Conservation (phyloP, 1,139 yeast genomes). For the Diutina rugosa region DNA sequence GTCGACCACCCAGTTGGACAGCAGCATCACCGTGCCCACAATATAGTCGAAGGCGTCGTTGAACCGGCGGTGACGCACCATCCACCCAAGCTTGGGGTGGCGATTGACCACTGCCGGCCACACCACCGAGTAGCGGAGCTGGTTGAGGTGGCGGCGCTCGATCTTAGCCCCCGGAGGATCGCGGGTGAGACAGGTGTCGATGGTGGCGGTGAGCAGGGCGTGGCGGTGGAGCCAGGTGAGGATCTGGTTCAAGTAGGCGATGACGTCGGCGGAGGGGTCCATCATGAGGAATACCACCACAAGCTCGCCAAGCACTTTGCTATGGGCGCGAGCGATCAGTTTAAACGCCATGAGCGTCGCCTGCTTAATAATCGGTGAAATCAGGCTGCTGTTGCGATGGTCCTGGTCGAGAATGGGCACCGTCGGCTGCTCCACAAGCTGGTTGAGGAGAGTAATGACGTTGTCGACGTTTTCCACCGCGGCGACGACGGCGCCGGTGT, state of each 20-base stretch:
- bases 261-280: slow-evolving; percentile 15
- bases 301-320: slow-evolving; percentile 5
- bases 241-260: slow-evolving; percentile 15
- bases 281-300: slow-evolving; percentile 20
- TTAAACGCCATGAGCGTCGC: slow-evolving; percentile 14
- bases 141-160: not conserved
- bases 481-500: slow-evolving; percentile 14
- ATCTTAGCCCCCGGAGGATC: not conserved
- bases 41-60: not conserved
- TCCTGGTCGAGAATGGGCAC: not conserved
- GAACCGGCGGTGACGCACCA: not conserved
- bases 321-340: slow-evolving; percentile 16
- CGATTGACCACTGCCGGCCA: slow-evolving; percentile 1
- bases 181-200: slow-evolving; percentile 1
- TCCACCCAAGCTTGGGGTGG: not conserved
- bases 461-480: slow-evolving; percentile 5
- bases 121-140: not conserved
- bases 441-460: slow-evolving; percentile 13
- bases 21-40: not conserved
- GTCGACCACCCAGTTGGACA: not conserved
- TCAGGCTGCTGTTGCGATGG: not conserved
- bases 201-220: slow-evolving; percentile 9
- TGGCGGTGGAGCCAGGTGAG: slow-evolving; percentile 14
- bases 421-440: slow-evolving; percentile 10
- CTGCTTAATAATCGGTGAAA: slow-evolving; percentile 13